Conservation (phyloP, 768 basidiomycete species). For the Gelatoporia subvermispora region DNA sequence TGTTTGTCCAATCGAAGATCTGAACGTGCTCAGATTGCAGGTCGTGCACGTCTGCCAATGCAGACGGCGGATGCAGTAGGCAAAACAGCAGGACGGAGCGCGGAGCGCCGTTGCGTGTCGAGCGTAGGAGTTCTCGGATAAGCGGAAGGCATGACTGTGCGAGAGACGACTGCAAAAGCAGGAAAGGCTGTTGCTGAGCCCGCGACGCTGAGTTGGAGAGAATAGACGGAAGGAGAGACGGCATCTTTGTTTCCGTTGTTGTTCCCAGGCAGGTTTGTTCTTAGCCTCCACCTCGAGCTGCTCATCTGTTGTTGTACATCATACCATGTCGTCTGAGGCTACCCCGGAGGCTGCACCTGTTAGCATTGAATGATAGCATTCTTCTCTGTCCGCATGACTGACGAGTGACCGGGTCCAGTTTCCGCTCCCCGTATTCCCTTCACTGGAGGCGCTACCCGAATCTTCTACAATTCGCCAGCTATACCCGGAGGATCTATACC, state of each 20-base stretch:
- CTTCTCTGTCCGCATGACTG: neutral
- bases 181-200: constrained; percentile 10
- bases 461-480: constrained; percentile 17
- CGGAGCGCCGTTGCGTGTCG: constrained; percentile 13
- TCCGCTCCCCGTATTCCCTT: constrained; percentile 16
- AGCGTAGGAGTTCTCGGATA: constrained; percentile 10
- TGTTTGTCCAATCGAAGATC: constrained; percentile 45
- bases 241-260: constrained; percentile 5
- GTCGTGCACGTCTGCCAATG: constrained; percentile 30
- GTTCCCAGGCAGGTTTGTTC: neutral
- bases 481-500: constrained; percentile 29
- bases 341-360: neutral
- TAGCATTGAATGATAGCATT: too few species aligned
- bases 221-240: constrained; percentile 17
- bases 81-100: constrained; percentile 45
- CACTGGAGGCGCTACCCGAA: constrained; percentile 20
- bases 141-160: constrained; percentile 24
- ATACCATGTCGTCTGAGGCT: neutral
- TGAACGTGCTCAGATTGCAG: constrained; percentile 24
- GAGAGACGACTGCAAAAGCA: constrained; percentile 22
- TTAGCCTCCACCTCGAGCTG: neutral
- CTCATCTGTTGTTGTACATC: neutral
- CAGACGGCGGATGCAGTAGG: constrained; percentile 50
- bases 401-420: constrained; percentile 11
- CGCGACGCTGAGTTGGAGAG: constrained; percentile 13